Percentiles rank a stretch among this genome's conserved stretches.
phyloP scores from a whole-genome alignment of 192 early-diverging fungal genomes.

The Umbelopsis ramanniana region DNA sequence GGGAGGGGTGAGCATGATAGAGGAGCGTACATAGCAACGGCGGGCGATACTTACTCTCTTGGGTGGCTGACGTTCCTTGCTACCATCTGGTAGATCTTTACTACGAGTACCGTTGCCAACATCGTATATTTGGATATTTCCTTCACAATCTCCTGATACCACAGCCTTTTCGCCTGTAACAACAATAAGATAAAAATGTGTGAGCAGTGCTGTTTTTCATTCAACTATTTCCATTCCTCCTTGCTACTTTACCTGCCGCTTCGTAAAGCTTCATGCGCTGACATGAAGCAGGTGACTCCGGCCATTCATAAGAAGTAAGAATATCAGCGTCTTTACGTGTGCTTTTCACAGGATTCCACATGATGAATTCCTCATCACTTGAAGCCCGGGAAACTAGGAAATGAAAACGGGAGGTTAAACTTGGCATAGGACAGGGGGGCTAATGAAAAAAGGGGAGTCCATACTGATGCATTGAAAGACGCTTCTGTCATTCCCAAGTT shows the following conservation, averaged over 20 bases:
- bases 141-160: conserved; percentile 34
- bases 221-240: neutral
- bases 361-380: conserved; percentile 49
- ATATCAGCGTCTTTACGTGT: conserved; percentile 45
- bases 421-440: neutral
- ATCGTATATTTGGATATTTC: conserved; percentile 35
- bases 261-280: conserved; percentile 33
- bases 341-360: conserved; percentile 51
- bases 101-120: conserved; percentile 27
- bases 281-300: conserved; percentile 18
- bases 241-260: conserved; percentile 1
- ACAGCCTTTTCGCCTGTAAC: conserved; percentile 27
- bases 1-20: neutral
- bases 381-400: conserved; percentile 44
- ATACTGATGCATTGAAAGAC: conserved; percentile 21
- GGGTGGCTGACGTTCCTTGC: conserved; percentile 27
- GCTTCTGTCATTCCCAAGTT: conserved; percentile 11
- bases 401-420: neutral
- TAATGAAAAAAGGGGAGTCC: neutral
- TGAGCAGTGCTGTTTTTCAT: neutral
- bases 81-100: conserved; percentile 26
- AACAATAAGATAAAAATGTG: too few relatives aligned
- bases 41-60: conserved; percentile 24
- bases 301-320: conserved; percentile 43
- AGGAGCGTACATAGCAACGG: neutral